Base-by-base conservation (phyloP, 192 early-diverging fungal species). In the Phlyctochytrium planicorne region DNA sequence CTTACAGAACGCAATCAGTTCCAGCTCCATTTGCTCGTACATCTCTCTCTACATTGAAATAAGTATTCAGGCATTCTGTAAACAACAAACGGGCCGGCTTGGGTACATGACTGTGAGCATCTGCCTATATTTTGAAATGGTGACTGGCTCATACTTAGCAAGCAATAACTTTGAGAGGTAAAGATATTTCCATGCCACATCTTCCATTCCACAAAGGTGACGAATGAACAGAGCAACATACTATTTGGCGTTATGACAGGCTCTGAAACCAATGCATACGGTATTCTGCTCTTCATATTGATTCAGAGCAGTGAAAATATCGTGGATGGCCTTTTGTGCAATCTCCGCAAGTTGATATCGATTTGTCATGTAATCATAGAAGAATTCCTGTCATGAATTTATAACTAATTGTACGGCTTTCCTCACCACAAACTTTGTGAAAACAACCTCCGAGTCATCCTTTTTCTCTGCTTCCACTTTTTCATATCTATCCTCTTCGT, bases 11-110 rank as follows among this genome's bases (percentile, higher is more conserved):
- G 80, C 75, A 2, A 68, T 77, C 33, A 71, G 66, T 66, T 84
- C 82, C 2, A 84, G 68, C 67, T 82, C 80, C 72, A 84, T 84
- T 30, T 78, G 78, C 30, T 84, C 82, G 57, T 84, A 78, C 12
- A 75, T 63, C 60, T 77, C 79, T 68, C 70, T 69, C 79, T 83
- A 62, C 14, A n/a, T 30, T 30, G 32, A 63, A 33, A 33, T 0
- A 30, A n/a, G 33, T 63, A 17, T 25, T 17, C 63, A 23, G 34
- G 24, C n/a, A n/a, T 25, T 24, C n/a, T 29, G 6, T 29, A 17
- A 24, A 56, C 35, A 20, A 47, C 65, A 53, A 53, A 83, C 81
- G 14, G 72, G 61, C 27, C 82, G 37, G 52, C 74, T 74, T 0
- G 82, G 82, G 53, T 80, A 84, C 33, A 82, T 35, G 23, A 80